Evolutionary conservation across 768 basidiomycete genomes (phyloP), one percentile per base, ranked within the genome.

Genomic region (Pleurotus ostreatus): DNA sequence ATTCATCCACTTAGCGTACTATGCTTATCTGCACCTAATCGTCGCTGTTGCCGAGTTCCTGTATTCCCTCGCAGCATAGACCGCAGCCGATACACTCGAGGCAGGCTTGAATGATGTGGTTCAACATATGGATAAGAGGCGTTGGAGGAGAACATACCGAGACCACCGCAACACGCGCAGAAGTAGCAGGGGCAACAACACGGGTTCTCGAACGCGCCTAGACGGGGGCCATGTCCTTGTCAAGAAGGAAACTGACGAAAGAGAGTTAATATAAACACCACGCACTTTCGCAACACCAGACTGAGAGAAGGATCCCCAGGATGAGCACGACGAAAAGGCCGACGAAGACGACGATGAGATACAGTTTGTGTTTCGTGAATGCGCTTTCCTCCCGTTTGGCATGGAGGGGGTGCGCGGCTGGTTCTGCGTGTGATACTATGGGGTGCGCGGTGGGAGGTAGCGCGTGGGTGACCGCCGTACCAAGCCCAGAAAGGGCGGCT

Each of bases 1-100:
- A 2, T 11, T 11, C 30, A 34, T 34, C 9, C 30, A 11, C 9
- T 34, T 34, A 9, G 8, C 30, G 30, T 34, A 11, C 30, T 34
- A 34, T 34, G 11, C 2, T 34, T 11, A 11, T 34, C 9, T 34
- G 30, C 30, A 9, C 30, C 30, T 34, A 34, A 34, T 34, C 30
- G 30, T 34, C 30, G 30, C 30, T 34, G 41, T 73, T 70, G 6
- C 70, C 51, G 18, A 53, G 34, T 23, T 53, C 12, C 22, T 40
- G 38, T 4, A 53, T 41, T 39, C 78, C 83, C 56, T 82, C 84
- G 2, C 79, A 83, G 62, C 85, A 86, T 25, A 86, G 66, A 3
- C 85, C 85, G 57, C 85, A 88, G n/a, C 80, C 80, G 49, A 88
- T 78, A 62, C 85, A 88, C 60, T 88, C 85, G 56, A 88, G 66